Conservation (phyloP, 2,329 filamentous ascomycete genomes). For the Aspergillus puulaauensis region DNA sequence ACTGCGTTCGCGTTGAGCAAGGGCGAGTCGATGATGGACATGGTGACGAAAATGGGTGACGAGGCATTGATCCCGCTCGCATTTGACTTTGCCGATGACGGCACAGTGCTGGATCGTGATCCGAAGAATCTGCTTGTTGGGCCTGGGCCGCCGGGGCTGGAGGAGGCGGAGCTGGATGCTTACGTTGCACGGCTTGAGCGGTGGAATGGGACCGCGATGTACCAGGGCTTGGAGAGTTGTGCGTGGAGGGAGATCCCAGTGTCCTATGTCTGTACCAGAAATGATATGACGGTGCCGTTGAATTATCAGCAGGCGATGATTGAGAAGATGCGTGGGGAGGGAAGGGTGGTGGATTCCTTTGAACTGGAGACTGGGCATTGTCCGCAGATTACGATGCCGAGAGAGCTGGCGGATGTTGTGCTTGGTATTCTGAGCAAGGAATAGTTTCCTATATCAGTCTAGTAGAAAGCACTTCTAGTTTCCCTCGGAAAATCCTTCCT, state of each 20-base stretch:
- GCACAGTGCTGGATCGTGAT: background rate
- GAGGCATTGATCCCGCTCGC: slow-evolving; percentile 1
- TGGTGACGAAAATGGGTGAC: slow-evolving; percentile 2
- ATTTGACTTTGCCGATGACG: slow-evolving; percentile 5
- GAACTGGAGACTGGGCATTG: slow-evolving; percentile 7
- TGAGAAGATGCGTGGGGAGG: background rate
- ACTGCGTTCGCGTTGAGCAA: background rate
- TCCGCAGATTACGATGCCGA: background rate
- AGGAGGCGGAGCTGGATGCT: background rate
- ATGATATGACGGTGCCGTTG: slow-evolving; percentile 6
- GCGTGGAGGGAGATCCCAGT: slow-evolving; percentile 5
- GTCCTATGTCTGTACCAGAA: background rate
- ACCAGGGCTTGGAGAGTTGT: background rate
- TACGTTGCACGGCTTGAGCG: background rate
- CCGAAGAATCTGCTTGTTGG: background rate
- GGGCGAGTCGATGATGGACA: slow-evolving; percentile 1
- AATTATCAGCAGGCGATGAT: slow-evolving; percentile 8
- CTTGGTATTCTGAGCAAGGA: background rate
- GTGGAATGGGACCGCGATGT: slow-evolving; percentile 10
- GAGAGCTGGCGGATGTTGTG: slow-evolving; percentile 6
- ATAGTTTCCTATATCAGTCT: no score
- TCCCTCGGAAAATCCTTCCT: no score
- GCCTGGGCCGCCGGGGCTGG: background rate
- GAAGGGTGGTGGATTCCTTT: background rate
- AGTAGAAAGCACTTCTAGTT: no score